Evolutionary conservation across 129 eudicot species (phyloP).

Genomic region (Solidago caesia): DNA sequence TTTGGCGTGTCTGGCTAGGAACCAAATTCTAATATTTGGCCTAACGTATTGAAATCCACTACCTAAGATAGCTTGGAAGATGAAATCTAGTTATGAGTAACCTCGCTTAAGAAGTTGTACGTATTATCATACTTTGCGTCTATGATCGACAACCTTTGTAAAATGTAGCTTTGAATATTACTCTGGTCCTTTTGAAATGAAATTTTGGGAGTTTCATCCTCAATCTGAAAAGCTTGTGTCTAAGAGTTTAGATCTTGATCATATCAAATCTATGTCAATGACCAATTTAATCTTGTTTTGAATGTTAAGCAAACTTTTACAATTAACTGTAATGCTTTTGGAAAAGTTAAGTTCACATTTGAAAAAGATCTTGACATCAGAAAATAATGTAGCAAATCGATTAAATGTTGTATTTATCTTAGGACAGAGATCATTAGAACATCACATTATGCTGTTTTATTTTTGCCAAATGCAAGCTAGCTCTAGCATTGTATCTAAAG

Average conservation of each 20-base stretch:
- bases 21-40: too few species aligned
- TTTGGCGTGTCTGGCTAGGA: too few species aligned
- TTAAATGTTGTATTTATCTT: neutral
- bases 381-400: neutral
- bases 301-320: neutral
- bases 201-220: neutral
- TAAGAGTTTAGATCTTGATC: constrained; percentile 3
- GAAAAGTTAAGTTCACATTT: neutral
- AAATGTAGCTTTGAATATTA: neutral
- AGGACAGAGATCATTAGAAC: neutral
- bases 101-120: neutral
- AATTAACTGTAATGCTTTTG: neutral
- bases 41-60: too few species aligned
- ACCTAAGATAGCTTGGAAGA: too few species aligned
- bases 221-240: constrained; percentile 2
- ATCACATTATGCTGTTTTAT: neutral
- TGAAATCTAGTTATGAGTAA: neutral
- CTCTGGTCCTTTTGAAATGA: neutral
- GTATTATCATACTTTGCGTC: neutral
- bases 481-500: neutral
- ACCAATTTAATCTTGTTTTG: constrained; percentile 13
- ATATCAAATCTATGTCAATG: neutral
- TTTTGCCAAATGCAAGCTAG: neutral
- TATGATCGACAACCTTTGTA: neutral
- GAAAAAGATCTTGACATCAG: neutral